Percentiles rank a stretch among this genome's conserved stretches.
Evolutionary conservation across 768 basidiomycete genomes (phyloP).

Genomic region (Psilocybe cyanescens): DNA sequence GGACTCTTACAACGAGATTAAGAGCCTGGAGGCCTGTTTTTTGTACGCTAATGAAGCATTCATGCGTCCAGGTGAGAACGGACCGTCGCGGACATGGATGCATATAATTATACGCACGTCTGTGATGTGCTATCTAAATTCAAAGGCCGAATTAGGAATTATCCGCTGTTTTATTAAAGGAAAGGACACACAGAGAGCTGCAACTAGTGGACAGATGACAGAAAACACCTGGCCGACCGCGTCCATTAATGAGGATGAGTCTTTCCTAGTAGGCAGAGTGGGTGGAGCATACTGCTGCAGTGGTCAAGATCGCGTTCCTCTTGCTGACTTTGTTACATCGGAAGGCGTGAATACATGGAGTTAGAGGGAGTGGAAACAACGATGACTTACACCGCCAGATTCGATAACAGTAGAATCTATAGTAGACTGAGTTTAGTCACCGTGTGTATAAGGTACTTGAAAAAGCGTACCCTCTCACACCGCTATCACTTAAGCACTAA

Average conservation of each 20-base stretch:
- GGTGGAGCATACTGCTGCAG: not conserved
- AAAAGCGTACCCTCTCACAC: not conserved
- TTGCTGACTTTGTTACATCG: not conserved
- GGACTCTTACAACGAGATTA: not conserved
- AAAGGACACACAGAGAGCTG: not conserved
- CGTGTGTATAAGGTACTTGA: not conserved
- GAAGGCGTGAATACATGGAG: not conserved
- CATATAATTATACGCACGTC: not conserved
- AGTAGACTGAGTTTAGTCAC: not conserved
- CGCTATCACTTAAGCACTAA: not conserved
- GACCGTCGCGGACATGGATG: too few relatives aligned
- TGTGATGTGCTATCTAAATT: not conserved
- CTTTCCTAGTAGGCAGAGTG: not conserved
- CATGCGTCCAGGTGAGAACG: not conserved
- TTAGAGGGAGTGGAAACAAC: rapidly evolving
- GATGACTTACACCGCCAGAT: slow-evolving; percentile 5
- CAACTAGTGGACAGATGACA: not conserved
- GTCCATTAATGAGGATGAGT: not conserved
- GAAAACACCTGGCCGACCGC: not conserved
- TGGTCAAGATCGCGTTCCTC: not conserved
- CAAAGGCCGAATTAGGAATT: not conserved
- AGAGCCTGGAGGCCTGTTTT: not conserved
- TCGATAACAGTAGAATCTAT: slow-evolving; percentile 6
- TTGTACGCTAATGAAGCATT: not conserved
- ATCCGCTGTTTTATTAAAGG: not conserved